Base-by-base conservation (phyloP, 2,329 filamentous ascomycete genomes). In the Grosmannia huntii region DNA sequence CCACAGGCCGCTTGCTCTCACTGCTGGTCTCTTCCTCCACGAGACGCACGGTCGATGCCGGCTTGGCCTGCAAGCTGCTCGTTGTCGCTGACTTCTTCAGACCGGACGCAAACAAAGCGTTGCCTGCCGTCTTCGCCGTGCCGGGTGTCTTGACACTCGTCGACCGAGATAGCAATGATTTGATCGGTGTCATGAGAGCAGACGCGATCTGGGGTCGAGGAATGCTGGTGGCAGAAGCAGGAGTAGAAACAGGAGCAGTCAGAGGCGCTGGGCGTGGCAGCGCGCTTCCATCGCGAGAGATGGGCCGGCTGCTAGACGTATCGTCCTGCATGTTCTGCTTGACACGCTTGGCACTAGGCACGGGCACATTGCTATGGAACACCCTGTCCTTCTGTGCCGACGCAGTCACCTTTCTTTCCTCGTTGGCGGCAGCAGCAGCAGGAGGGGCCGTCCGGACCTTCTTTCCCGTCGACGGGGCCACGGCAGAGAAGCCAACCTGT, bases 171-270 rank as follows among this genome's bases (percentile, higher is more conserved):
- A 88, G 70, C 1, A 87, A 89, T 9, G 89, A 76, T 68, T 89
- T 90, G 10, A 88, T 94, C 0, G 90, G 90, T 6, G 89, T 95
- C 70, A 85, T 81, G 33, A 92, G 74, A 60, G 76, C 83, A 61
- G 76, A 75, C 60, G 76, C 71, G 61, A 79, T 76, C 57, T 77
- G 73, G 0, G 76, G 71, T 28, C 75, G 75, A 54, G 71, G 16
- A 6, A 53, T 19, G 25, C 48, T 28, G 23, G 19, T n/a, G 14
- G 23, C 16, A 50, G 48, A 16, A 19, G 46, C 46, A 25, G n/a
- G n/a, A 25, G 46, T n/a, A 25, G 46, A 4, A 11, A n/a, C 23
- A 23, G 46, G 5, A 25, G 28, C 36, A 16, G 38, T n/a, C 28
- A 25, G 19, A 9, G 75, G 46, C 4, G 23, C 25, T 10, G 61